Evolutionary conservation across 2,329 filamentous ascomycete genomes (phyloP).

Genomic region (Cordyceps fumosorosea): DNA sequence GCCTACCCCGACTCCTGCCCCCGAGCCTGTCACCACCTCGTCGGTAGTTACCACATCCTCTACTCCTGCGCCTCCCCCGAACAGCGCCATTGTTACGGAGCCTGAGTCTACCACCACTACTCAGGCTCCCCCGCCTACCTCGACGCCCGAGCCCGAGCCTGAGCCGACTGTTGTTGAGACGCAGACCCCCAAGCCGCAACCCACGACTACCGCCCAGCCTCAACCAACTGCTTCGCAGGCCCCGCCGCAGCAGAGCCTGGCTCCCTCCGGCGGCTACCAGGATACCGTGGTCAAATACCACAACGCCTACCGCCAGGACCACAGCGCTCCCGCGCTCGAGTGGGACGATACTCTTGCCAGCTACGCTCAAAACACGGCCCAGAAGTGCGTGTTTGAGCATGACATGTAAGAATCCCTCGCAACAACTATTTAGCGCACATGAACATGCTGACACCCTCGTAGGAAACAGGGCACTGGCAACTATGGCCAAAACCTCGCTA

Average conservation of each 20-base stretch:
- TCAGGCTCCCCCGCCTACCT: conserved; percentile 9
- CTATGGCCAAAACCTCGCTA: conserved; percentile 92
- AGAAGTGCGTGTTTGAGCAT: conserved; percentile 66
- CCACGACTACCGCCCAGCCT: not conserved
- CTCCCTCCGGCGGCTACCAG: conserved; percentile 23
- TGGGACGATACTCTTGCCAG: conserved; percentile 61
- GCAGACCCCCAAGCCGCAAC: conserved; percentile 11
- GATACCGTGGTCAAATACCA: conserved; percentile 59
- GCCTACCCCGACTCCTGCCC: conserved; percentile 15
- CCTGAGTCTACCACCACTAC: conserved; percentile 11
- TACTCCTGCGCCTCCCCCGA: conserved; percentile 13
- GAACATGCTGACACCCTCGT: conserved; percentile 26
- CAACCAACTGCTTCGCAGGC: not conserved
- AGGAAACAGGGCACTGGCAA: conserved; percentile 48
- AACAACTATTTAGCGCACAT: not conserved
- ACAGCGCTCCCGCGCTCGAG: conserved; percentile 57
- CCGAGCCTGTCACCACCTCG: conserved; percentile 19
- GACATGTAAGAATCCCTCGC: conserved; percentile 54
- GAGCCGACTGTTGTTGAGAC: conserved; percentile 10
- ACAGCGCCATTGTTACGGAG: conserved; percentile 9
- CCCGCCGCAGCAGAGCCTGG: not conserved
- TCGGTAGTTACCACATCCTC: conserved; percentile 10
- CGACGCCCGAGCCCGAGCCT: conserved; percentile 12
- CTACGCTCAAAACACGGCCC: conserved; percentile 58
- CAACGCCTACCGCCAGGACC: conserved; percentile 81